These are phyloP conservation scores for Nannochloropsis gaditana DNA, from an alignment of 108 stramenopile species.

Conservation along the genomic window DNA sequence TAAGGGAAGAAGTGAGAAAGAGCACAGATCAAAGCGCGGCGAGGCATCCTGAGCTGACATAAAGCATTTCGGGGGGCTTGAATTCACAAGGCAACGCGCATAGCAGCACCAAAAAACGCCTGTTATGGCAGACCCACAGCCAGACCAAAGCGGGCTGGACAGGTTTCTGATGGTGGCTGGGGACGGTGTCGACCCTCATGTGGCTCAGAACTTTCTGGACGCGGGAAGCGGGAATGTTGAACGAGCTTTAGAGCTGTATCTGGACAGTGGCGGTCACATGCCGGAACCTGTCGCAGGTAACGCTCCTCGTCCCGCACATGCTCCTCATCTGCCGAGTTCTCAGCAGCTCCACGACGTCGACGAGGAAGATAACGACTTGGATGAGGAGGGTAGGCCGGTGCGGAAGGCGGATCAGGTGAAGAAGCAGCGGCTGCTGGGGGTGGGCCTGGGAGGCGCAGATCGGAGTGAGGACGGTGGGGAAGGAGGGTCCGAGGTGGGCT, in stretches of 20 bases:
- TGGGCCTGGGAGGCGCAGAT: neutral
- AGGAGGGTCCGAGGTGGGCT: neutral
- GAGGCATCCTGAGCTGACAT: too few relatives aligned
- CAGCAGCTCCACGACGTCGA: neutral
- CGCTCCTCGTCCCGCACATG: neutral
- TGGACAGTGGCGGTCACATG: neutral
- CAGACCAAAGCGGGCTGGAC: neutral
- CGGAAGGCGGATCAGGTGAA: slow-evolving; percentile 9
- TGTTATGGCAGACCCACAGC: too few relatives aligned
- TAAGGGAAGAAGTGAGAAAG: too few relatives aligned
- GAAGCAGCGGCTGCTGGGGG: neutral
- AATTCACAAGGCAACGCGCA: too few relatives aligned
- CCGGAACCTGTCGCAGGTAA: neutral
- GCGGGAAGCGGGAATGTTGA: neutral
- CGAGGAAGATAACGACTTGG: neutral
- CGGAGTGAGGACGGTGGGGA: neutral
- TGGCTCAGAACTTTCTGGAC: neutral
- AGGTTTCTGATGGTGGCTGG: neutral
- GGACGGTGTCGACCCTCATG: slow-evolving; percentile 10
- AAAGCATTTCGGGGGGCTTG: too few relatives aligned
- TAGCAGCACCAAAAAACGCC: too few relatives aligned
- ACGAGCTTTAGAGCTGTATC: slow-evolving; percentile 9
- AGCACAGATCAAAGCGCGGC: too few relatives aligned
- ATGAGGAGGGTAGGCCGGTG: neutral
- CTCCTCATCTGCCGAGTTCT: neutral